These are phyloP conservation scores for Suillus sp. DNA, from an alignment of 768 basidiomycete genomes.

Conservation along the genomic window DNA sequence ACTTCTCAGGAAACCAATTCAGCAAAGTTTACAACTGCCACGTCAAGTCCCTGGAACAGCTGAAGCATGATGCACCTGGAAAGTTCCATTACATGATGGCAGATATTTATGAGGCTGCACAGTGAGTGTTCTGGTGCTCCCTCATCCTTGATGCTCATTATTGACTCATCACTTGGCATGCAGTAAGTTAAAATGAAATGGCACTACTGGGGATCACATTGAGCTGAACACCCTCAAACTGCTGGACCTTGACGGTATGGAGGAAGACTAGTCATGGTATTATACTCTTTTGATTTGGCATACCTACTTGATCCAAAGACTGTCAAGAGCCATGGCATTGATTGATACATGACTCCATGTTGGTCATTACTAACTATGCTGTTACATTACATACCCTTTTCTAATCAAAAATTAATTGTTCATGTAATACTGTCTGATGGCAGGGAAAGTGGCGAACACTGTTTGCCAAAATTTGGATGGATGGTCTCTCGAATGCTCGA, in stretches of 20 bases:
- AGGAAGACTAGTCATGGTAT: too few relatives aligned
- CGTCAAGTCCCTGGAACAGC: not conserved
- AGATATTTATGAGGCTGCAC: not conserved
- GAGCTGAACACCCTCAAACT: not conserved
- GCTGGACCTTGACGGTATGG: not conserved
- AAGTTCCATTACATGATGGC: constrained; percentile 1
- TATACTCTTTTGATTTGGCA: too few relatives aligned
- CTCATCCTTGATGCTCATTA: not conserved
- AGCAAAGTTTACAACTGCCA: not conserved
- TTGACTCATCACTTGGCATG: not conserved
- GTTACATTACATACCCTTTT: not conserved
- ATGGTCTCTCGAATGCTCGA: not conserved
- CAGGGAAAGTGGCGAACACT: not conserved
- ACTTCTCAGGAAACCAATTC: constrained; percentile 3
- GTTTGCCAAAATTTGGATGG: not conserved
- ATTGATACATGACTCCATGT: not conserved
- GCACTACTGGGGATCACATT: not conserved
- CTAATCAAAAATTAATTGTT: not conserved
- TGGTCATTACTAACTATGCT: not conserved
- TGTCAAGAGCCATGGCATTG: too few relatives aligned
- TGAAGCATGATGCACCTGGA: not conserved
- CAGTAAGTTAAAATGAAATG: not conserved
- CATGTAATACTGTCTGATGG: not conserved
- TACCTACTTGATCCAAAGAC: too few relatives aligned
- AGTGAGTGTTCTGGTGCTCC: constrained; percentile 2